Percentiles rank a stretch among this genome's conserved stretches.
Evolutionary conservation across 2,329 filamentous ascomycete species (phyloP).

Genomic region (Ceratocystis papillata): DNA sequence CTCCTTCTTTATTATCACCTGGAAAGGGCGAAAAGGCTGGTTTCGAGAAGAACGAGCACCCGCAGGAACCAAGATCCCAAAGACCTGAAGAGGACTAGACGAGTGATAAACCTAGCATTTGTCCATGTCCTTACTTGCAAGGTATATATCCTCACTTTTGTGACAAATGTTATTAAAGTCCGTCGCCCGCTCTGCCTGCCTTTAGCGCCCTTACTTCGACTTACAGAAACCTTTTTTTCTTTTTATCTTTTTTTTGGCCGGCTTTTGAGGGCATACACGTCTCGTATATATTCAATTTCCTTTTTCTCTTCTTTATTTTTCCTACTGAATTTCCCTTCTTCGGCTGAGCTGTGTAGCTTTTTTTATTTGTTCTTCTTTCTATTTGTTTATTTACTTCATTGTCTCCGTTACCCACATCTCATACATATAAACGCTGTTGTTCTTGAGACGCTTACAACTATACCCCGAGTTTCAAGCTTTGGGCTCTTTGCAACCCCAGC

Average conservation of each 20-base stretch:
- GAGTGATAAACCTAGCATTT: not conserved
- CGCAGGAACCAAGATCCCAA: not conserved
- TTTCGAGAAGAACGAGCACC: not conserved
- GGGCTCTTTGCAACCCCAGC: not conserved
- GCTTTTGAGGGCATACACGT: slow-evolving; percentile 3
- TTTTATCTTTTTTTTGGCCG: not conserved
- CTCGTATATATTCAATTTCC: not conserved
- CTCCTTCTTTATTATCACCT: not conserved
- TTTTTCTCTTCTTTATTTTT: slow-evolving; percentile 11
- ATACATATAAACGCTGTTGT: not conserved
- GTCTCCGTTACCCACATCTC: not conserved
- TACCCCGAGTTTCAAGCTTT: slow-evolving; percentile 8
- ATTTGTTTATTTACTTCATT: not conserved
- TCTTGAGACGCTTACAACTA: slow-evolving; percentile 8
- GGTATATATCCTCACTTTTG: slow-evolving; percentile 2
- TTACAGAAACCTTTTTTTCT: not conserved
- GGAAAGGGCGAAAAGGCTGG: not conserved
- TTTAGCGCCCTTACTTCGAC: not conserved
- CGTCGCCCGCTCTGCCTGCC: not conserved
- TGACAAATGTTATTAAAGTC: slow-evolving; percentile 7
- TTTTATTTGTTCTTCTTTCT: not conserved
- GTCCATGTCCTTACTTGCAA: slow-evolving; percentile 8
- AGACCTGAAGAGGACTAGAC: slow-evolving; percentile 2
- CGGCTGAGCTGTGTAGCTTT: not conserved
- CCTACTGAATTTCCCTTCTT: not conserved